These are phyloP conservation scores for Mesembryanthemum crystallinum DNA, from an alignment of 148 eudicot genomes.

Conservation along the genomic window DNA sequence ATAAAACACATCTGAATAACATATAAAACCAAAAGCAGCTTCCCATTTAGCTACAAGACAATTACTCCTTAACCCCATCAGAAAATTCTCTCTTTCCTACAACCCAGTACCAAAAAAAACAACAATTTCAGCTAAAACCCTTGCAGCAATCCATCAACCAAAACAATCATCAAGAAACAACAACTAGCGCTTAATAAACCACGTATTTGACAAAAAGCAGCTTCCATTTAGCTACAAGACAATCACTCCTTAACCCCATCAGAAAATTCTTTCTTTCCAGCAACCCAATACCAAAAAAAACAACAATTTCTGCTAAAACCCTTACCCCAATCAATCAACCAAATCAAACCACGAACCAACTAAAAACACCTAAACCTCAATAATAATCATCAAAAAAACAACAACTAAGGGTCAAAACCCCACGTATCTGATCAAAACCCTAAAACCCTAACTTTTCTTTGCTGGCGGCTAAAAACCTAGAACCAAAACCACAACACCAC, in stretches of 20 bases:
- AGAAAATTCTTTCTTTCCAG: neutral
- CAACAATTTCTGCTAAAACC: slow-evolving; percentile 7
- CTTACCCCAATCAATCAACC: slow-evolving; percentile 4
- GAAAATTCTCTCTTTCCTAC: neutral
- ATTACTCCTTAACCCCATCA: too few relatives aligned
- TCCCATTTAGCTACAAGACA: too few relatives aligned
- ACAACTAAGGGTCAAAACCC: neutral
- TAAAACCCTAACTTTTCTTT: neutral
- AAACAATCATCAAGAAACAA: neutral
- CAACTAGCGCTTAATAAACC: too few relatives aligned
- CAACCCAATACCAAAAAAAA: neutral
- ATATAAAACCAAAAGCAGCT: neutral
- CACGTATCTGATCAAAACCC: neutral
- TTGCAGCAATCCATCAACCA: neutral
- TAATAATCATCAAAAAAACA: neutral
- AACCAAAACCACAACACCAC: neutral
- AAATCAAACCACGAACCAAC: neutral
- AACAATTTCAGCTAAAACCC: slow-evolving; percentile 14
- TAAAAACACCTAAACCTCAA: neutral
- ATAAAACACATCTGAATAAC: neutral
- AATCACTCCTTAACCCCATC: too few relatives aligned
- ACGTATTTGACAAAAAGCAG: too few relatives aligned
- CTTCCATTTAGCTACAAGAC: too few relatives aligned
- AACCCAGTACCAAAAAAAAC: neutral
- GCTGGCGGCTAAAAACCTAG: neutral